Evolutionary conservation across 495 filamentous ascomycete species (phyloP).

Genomic region (Viridothelium virens): DNA sequence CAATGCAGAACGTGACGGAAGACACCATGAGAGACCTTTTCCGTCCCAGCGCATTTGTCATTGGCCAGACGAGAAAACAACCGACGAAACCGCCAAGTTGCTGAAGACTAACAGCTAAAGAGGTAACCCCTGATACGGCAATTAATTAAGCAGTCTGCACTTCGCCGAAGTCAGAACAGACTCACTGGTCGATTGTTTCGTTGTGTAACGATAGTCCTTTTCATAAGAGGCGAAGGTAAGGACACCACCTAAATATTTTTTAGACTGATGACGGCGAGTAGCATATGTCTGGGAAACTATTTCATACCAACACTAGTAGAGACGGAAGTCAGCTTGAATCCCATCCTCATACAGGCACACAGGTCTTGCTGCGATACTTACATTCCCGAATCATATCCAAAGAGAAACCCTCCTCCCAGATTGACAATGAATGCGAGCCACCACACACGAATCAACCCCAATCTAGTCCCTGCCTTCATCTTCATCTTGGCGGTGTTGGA

Average conservation of each 20-base stretch:
- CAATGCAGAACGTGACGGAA: constrained; percentile 25
- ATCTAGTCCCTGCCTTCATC: not conserved
- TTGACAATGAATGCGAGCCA: constrained; percentile 6
- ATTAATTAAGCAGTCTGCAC: not conserved
- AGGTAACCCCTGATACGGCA: constrained; percentile 1
- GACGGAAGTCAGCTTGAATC: not conserved
- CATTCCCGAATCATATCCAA: constrained; percentile 25
- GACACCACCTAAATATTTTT: constrained; percentile 19
- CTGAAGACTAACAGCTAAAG: constrained; percentile 21
- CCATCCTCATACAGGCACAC: not conserved
- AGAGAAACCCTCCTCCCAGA: constrained; percentile 18
- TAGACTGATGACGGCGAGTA: not conserved
- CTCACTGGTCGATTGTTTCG: constrained; percentile 14
- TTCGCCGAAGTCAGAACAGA: not conserved
- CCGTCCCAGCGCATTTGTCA: constrained; percentile 20
- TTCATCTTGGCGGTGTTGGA: not conserved
- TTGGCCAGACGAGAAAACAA: constrained; percentile 21
- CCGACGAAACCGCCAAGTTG: constrained; percentile 25
- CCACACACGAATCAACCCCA: constrained; percentile 7
- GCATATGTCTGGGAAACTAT: too few relatives aligned
- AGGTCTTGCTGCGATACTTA: not conserved
- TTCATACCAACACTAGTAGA: constrained; percentile 1
- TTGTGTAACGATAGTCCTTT: constrained; percentile 18
- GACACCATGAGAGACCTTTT: constrained; percentile 24
- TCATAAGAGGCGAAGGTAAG: constrained; percentile 24